Percentiles rank a stretch among this genome's conserved stretches.
Evolutionary conservation across 257 asterid species (phyloP).

Genomic region (Scutellaria minor): DNA sequence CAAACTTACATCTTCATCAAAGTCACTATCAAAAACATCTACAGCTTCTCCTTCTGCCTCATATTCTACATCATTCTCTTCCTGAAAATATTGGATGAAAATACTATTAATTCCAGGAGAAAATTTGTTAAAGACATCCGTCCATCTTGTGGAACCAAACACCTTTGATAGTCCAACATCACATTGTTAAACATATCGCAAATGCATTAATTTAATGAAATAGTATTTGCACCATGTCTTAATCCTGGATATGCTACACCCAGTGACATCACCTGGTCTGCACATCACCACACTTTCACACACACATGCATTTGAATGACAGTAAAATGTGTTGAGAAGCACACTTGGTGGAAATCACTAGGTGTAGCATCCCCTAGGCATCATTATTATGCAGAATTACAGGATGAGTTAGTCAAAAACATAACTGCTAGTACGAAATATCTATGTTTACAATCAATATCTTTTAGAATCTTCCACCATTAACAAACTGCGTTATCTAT

Average conservation of each 20-base stretch:
- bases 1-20: slow-evolving; percentile 89
- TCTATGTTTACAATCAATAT: neutral
- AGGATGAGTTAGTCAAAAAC: slow-evolving; percentile 18
- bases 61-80: slow-evolving; percentile 75
- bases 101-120: too few relatives aligned
- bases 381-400: neutral
- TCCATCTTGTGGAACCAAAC: neutral
- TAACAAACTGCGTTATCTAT: slow-evolving; percentile 3
- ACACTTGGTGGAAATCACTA: neutral
- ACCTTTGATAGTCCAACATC: neutral
- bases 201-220: neutral
- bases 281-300: slow-evolving; percentile 3
- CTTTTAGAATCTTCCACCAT: slow-evolving; percentile 21
- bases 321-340: neutral
- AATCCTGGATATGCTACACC: neutral
- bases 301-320: neutral
- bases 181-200: neutral
- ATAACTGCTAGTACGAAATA: neutral
- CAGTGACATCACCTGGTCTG: neutral
- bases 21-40: slow-evolving; percentile 95
- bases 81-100: slow-evolving; percentile 59
- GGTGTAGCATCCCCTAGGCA: neutral
- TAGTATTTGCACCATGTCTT: neutral
- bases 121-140: too few relatives aligned
- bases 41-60: slow-evolving; percentile 80